Percentiles rank a stretch among this genome's conserved stretches.
Conservation (phyloP, 345 rosid genomes). For the Salix suchowensis region DNA sequence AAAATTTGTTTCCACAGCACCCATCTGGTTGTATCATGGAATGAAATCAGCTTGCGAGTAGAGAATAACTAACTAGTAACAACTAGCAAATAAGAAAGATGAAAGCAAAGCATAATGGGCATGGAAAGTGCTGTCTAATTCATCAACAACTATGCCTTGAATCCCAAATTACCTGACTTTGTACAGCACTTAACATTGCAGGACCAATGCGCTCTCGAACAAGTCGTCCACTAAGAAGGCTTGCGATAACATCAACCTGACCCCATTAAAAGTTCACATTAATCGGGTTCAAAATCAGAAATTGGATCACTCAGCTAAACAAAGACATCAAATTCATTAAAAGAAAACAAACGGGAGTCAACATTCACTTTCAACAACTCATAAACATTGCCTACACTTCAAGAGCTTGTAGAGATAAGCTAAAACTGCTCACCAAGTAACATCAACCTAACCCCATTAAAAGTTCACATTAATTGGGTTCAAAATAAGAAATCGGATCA, state of each 20-base stretch:
- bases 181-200: slow-evolving; percentile 98
- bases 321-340: background rate
- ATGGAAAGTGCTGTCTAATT: background rate
- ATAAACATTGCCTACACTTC: background rate
- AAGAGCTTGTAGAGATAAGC: background rate
- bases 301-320: background rate
- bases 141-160: background rate
- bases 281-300: slow-evolving; percentile 1
- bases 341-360: background rate
- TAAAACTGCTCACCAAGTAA: slow-evolving; percentile 33
- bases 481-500: background rate
- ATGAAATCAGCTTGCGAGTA: slow-evolving; percentile 10
- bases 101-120: slow-evolving; percentile 3
- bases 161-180: slow-evolving; percentile 71
- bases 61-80: background rate
- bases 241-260: slow-evolving; percentile 94
- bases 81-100: background rate
- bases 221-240: slow-evolving; percentile 97
- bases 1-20: slow-evolving; percentile 71
- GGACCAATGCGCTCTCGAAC: slow-evolving; percentile 97
- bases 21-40: slow-evolving; percentile 54
- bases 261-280: slow-evolving; percentile 16
- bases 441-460: slow-evolving; percentile 69
- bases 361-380: background rate
- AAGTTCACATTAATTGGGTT: slow-evolving; percentile 10